Percentiles rank a stretch among this genome's conserved stretches.
Conservation (phyloP, 2,329 filamentous ascomycete genomes). For the Truncatella angustata region DNA sequence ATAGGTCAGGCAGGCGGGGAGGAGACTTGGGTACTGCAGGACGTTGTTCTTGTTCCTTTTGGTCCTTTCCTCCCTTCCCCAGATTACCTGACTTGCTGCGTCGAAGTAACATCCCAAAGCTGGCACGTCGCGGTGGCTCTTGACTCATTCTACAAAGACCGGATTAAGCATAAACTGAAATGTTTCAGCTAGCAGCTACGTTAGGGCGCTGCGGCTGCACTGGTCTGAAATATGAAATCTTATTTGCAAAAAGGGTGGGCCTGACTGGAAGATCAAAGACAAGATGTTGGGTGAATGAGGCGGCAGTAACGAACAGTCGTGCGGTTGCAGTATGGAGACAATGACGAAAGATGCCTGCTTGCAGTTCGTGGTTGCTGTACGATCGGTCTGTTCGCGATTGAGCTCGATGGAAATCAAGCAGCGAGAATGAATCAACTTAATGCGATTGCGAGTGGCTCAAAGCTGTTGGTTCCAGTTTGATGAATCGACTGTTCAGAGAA, state of each 20-base stretch:
- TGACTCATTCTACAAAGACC: conserved; percentile 24
- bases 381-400: too few relatives aligned
- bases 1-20: conserved; percentile 53
- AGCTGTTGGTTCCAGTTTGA: too few relatives aligned
- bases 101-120: conserved; percentile 51
- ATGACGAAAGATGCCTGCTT: too few relatives aligned
- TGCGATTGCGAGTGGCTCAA: too few relatives aligned
- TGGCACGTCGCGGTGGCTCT: conserved; percentile 41
- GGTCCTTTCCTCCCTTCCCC: conserved; percentile 47
- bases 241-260: neutral
- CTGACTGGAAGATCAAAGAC: neutral
- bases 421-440: too few relatives aligned
- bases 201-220: neutral
- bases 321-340: too few relatives aligned
- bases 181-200: conserved; percentile 9
- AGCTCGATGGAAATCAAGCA: too few relatives aligned
- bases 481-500: neutral
- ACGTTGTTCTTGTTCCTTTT: conserved; percentile 46
- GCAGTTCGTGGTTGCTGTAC: too few relatives aligned
- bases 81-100: conserved; percentile 56
- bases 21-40: conserved; percentile 55
- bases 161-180: conserved; percentile 6
- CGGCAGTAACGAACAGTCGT: too few relatives aligned
- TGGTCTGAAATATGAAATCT: neutral
- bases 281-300: too few relatives aligned